phyloP scores from a whole-genome alignment of 257 asterid genomes.

The Coffea eugenioides region DNA sequence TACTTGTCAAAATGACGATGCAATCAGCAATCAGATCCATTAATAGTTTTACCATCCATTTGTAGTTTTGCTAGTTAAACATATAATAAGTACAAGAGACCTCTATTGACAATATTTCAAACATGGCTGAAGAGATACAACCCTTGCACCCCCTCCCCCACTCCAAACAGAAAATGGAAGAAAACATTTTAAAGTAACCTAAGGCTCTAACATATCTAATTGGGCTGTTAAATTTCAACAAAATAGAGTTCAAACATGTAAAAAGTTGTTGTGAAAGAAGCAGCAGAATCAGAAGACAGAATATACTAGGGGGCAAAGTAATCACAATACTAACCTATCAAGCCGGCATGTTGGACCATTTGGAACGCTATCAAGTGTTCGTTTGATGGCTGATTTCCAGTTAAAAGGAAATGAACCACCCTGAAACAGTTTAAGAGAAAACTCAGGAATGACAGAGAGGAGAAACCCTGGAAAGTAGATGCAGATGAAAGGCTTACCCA shows the following conservation, averaged over 20 bases:
- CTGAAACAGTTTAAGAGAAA: slow-evolving; percentile 35
- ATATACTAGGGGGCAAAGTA: slow-evolving; percentile 16
- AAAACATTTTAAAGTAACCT: not conserved
- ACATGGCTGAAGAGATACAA: not conserved
- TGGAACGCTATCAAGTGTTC: slow-evolving; percentile 68
- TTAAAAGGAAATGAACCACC: slow-evolving; percentile 95
- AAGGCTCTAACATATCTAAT: not conserved
- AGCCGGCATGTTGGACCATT: slow-evolving; percentile 56
- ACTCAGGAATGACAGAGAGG: slow-evolving; percentile 23
- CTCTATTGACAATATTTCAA: not conserved
- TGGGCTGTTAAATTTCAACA: not conserved
- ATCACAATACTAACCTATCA: slow-evolving; percentile 56
- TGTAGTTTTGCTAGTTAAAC: not conserved
- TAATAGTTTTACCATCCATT: not conserved
- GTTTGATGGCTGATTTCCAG: slow-evolving; percentile 87
- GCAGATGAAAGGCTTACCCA: slow-evolving; percentile 60
- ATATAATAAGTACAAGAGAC: not conserved
- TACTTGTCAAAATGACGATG: not conserved
- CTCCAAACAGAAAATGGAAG: not conserved
- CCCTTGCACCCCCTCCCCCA: not conserved
- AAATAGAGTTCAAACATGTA: not conserved
- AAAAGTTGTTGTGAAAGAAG: not conserved
- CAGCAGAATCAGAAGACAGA: not conserved
- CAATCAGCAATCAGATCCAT: not conserved
- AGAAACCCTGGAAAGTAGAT: slow-evolving; percentile 18